Evolutionary conservation across 2,329 filamentous ascomycete species (phyloP).

Genomic region (Beauveria caledonica): DNA sequence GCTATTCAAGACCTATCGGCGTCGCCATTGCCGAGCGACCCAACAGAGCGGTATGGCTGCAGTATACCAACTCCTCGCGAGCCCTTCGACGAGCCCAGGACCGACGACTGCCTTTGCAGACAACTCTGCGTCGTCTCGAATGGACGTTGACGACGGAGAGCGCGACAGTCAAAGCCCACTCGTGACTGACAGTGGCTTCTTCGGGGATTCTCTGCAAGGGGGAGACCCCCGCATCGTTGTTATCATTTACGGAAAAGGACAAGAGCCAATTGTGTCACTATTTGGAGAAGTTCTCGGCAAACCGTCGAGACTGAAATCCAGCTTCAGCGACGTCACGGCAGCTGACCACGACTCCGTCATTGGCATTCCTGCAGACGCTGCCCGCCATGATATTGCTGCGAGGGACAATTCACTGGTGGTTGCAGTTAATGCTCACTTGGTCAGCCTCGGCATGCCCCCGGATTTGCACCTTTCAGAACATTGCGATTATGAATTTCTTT

Average conservation of each 20-base stretch:
- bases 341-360: conserved; percentile 58
- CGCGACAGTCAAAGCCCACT: conserved; percentile 26
- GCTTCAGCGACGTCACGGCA: conserved; percentile 44
- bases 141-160: conserved; percentile 31
- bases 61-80: conserved; percentile 29
- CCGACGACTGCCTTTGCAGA: conserved; percentile 19
- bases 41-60: conserved; percentile 25
- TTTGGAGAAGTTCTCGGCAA: conserved; percentile 76
- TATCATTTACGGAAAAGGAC: conserved; percentile 61
- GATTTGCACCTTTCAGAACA: conserved; percentile 54
- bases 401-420: conserved; percentile 53
- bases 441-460: conserved; percentile 62
- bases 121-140: conserved; percentile 10
- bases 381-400: conserved; percentile 48
- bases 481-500: conserved; percentile 83
- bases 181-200: conserved; percentile 29
- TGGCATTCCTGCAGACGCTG: conserved; percentile 51
- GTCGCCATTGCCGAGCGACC: neutral
- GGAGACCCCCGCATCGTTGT: conserved; percentile 53
- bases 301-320: conserved; percentile 51
- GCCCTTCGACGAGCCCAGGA: conserved; percentile 24
- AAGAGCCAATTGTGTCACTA: conserved; percentile 65
- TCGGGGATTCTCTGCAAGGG: conserved; percentile 37
- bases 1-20: neutral
- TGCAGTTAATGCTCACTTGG: conserved; percentile 68